Conservation (phyloP, 1,284 basidiomycete genomes). For the Malassezia sp. region DNA sequence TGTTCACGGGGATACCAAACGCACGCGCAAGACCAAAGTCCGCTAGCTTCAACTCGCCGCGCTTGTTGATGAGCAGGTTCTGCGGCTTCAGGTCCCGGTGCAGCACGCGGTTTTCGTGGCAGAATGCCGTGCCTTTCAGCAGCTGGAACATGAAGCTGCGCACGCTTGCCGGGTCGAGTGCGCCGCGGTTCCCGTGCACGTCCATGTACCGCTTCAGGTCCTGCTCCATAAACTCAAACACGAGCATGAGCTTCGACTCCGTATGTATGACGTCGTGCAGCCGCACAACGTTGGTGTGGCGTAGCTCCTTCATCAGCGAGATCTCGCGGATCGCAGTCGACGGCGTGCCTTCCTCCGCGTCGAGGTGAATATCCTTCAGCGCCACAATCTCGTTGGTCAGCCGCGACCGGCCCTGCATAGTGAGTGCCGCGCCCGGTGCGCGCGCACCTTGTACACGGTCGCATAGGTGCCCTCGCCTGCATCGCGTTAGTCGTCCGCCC, state of each 20-base stretch:
- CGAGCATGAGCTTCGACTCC: conserved; percentile 88
- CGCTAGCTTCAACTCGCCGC: conserved; percentile 92
- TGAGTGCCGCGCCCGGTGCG: background rate
- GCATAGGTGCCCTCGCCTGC: conserved; percentile 45
- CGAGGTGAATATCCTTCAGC: conserved; percentile 85
- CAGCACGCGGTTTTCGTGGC: conserved; percentile 94
- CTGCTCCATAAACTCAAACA: conserved; percentile 97
- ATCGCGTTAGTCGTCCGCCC: background rate
- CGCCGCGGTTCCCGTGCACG: conserved; percentile 85
- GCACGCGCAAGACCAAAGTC: conserved; percentile 79
- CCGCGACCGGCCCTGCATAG: conserved; percentile 30
- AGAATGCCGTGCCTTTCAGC: conserved; percentile 92
- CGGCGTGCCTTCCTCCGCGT: conserved; percentile 87
- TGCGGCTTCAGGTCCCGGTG: conserved; percentile 97
- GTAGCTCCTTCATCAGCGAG: conserved; percentile 90
- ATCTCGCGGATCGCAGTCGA: conserved; percentile 91
- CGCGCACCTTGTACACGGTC: conserved; percentile 40
- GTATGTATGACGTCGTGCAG: conserved; percentile 95
- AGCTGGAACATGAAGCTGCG: conserved; percentile 95
- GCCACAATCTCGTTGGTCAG: conserved; percentile 45
- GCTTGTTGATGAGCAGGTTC: conserved; percentile 90
- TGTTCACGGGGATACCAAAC: conserved; percentile 46
- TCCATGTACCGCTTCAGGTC: conserved; percentile 99
- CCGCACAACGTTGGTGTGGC: conserved; percentile 86
- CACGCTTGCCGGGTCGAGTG: conserved; percentile 82